Percentiles rank a stretch among this genome's conserved stretches.
These are phyloP conservation scores for Barbarea vulgaris DNA, from an alignment of 345 rosid genomes.

Conservation along the genomic window DNA sequence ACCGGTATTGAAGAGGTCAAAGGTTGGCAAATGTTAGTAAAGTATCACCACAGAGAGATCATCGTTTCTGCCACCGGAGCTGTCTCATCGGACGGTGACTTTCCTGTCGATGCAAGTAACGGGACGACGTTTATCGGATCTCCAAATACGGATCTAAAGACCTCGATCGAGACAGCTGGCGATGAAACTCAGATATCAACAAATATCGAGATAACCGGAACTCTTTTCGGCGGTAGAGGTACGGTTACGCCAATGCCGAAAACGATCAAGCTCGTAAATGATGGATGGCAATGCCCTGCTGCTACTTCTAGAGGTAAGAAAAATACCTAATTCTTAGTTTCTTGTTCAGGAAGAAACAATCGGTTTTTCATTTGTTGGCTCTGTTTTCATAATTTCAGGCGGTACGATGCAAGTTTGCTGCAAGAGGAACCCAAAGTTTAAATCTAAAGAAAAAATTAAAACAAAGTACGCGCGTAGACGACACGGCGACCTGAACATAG, in stretches of 20 bases:
- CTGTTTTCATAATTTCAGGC: constrained; percentile 43
- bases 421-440: constrained; percentile 62
- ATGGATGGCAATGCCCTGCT: constrained; percentile 74
- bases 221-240: constrained; percentile 72
- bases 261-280: constrained; percentile 58
- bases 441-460: constrained; percentile 44
- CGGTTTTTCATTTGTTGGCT: background rate
- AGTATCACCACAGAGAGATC: constrained; percentile 68
- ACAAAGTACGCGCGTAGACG: constrained; percentile 53
- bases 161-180: constrained; percentile 81
- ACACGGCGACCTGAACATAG: constrained; percentile 62
- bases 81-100: constrained; percentile 55
- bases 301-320: constrained; percentile 53
- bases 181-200: constrained; percentile 62
- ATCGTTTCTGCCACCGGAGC: constrained; percentile 65
- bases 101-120: constrained; percentile 65
- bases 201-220: constrained; percentile 61
- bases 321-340: background rate
- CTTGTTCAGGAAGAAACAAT: constrained; percentile 9
- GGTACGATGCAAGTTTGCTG: constrained; percentile 74
- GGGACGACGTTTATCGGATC: constrained; percentile 74
- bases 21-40: constrained; percentile 74
- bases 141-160: constrained; percentile 60
- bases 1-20: constrained; percentile 66
- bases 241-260: constrained; percentile 71